Conservation (phyloP, 495 filamentous ascomycete species). For the Daldinia childiae region DNA sequence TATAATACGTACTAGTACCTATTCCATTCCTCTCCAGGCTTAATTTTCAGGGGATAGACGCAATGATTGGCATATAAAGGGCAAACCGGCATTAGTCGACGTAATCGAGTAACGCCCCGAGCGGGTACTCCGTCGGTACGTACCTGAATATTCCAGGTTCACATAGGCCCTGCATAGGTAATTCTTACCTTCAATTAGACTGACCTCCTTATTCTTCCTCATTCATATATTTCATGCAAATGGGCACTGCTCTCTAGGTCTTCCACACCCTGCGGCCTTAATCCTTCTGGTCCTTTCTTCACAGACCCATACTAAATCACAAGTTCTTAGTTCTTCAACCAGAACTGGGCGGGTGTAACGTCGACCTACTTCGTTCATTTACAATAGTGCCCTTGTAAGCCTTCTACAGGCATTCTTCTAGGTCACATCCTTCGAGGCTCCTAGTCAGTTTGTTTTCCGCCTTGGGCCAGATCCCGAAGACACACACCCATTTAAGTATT, state of each 20-base stretch:
- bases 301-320: constrained; percentile 14
- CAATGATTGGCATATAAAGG: constrained; percentile 36
- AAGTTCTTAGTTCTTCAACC: constrained; percentile 14
- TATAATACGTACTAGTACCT: no score
- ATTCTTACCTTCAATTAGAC: constrained; percentile 5
- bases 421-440: constrained; percentile 31
- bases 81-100: constrained; percentile 32
- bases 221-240: constrained; percentile 34
- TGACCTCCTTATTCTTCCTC: constrained; percentile 29
- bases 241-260: constrained; percentile 8
- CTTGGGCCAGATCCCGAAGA: neutral
- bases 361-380: constrained; percentile 34
- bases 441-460: constrained; percentile 16
- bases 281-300: constrained; percentile 31
- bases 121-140: constrained; percentile 22
- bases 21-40: constrained; percentile 3
- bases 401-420: constrained; percentile 21
- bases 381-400: constrained; percentile 23
- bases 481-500: constrained; percentile 23
- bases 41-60: constrained; percentile 27
- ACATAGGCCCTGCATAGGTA: neutral
- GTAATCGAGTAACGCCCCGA: constrained; percentile 29
- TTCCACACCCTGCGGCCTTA: constrained; percentile 6
- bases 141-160: constrained; percentile 18
- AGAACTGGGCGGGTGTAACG: constrained; percentile 15